A percentile compares a stretch with the other conserved stretches of the same genome.
These are phyloP conservation scores for Castanea mollissima DNA, from an alignment of 306 rosid genomes.

Conservation along the genomic window DNA sequence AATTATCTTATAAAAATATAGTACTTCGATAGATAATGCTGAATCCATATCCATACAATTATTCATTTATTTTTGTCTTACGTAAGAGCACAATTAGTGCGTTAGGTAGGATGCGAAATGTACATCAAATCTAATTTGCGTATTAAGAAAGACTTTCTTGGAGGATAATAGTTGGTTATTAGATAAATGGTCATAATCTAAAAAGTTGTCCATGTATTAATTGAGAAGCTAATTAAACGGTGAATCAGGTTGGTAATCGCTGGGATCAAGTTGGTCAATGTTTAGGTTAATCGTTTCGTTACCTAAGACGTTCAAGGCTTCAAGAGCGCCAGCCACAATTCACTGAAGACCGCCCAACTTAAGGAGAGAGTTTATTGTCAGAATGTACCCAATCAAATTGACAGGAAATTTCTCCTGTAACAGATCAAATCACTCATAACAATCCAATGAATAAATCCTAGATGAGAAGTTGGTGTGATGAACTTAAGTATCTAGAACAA, in stretches of 20 bases:
- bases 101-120: conserved; percentile 12
- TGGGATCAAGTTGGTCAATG: background rate
- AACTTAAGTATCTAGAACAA: no score
- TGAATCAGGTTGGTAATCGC: background rate
- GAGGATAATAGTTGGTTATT: background rate
- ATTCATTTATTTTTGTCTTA: background rate
- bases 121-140: conserved; percentile 3
- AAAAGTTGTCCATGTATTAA: background rate
- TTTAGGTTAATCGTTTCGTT: background rate
- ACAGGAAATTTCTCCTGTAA: no score
- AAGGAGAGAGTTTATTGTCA: no score
- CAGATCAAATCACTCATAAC: no score
- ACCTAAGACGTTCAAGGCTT: no score
- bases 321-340: no score
- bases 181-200: background rate
- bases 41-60: background rate
- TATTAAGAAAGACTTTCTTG: background rate
- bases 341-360: no score
- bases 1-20: background rate
- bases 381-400: background rate
- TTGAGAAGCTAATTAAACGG: background rate
- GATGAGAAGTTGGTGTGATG: no score
- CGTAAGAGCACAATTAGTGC: conserved; percentile 2
- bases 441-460: no score
- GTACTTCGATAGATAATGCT: background rate